Percentiles rank a stretch among this genome's conserved stretches.
phyloP scores from a whole-genome alignment of 371 early-diverging fungal genomes.

The Mycotypha africana region DNA sequence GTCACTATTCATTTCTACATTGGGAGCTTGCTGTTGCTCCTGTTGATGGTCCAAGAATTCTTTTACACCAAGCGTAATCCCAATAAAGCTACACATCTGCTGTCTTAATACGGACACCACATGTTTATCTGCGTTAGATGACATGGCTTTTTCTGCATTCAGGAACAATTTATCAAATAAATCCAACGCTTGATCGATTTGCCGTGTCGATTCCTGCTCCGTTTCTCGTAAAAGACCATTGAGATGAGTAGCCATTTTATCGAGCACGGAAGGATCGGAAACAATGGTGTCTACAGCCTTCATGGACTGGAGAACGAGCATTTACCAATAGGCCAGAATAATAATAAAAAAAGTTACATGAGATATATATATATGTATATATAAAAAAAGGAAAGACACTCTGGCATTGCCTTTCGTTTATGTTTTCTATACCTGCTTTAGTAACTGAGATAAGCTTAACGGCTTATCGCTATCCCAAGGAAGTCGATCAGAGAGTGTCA shows the following conservation, averaged over 20 bases:
- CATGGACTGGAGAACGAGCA: too few species aligned
- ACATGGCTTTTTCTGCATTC: conserved; percentile 32
- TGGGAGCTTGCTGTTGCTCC: too few species aligned
- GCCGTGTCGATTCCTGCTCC: not conserved
- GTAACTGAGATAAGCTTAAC: conserved; percentile 14
- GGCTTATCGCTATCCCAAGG: conserved; percentile 18
- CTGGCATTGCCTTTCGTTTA: too few species aligned
- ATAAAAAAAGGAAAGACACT: too few species aligned
- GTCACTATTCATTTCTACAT: too few species aligned
- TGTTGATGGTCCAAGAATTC: conserved; percentile 8
- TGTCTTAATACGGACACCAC: conserved; percentile 22
- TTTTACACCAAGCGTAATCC: conserved; percentile 17
- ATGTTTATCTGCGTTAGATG: conserved; percentile 34
- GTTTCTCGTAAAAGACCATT: conserved; percentile 14
- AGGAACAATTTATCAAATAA: conserved; percentile 28
- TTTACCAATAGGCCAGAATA: too few species aligned
- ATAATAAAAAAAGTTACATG: too few species aligned
- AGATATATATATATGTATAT: too few species aligned
- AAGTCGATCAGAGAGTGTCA: conserved; percentile 3
- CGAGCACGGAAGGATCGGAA: conserved; percentile 4
- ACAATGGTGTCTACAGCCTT: conserved; percentile 13
- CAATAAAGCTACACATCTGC: conserved; percentile 17
- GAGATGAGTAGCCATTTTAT: conserved; percentile 17
- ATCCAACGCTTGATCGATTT: conserved; percentile 6
- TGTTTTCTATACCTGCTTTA: conserved; percentile 11